Base-by-base conservation (phyloP, 305 asterid genomes). In the Fraxinus sp. region DNA sequence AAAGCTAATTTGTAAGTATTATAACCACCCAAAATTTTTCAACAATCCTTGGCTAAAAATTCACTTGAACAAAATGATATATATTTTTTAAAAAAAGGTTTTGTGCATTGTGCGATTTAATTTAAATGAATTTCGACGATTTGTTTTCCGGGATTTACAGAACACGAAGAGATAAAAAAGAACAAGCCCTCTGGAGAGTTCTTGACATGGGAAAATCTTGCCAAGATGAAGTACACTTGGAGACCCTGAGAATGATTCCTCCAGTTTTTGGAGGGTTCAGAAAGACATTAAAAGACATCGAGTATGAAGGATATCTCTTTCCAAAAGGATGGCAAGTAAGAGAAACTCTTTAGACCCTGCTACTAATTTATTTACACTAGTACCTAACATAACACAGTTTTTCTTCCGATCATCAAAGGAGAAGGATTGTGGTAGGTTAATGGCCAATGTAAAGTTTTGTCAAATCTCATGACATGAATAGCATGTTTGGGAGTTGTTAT, bases 271-370 rank as follows among this genome's bases (percentile, higher is more conserved):
- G 96, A 84, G 93, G 91, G 13, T 94, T 94, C 37, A 80, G 96
- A 35, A 88, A 86, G 86, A 73, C 94, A 0, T 66, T 86, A 74
- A 88, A 86, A 77, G 96, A 94, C 79, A 87, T 91, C 0, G 90
- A 92, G 84, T 91, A 83, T 66, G 87, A 88, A 28, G 96, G 94
- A 71, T 89, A 89, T 90, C 62, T 85, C 76, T 90, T 92, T 66
- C 98, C 98, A 0, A 90, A 91, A 85, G 97, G 97, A 86, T 93
- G 98, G 96, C 94, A 92, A 83, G 94, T 92, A 91, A 88, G 91
- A 84, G 4, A 11, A 64, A 37, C 37, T 55, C 59, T 18, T 71
- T 20, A 41, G 20, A 13, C 37, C 64, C 64, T 44, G 22, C 9
- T 37, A 16, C 20, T 13, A 57, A n/a, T 16, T 57, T 20, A n/a